Evolutionary conservation across 2,329 filamentous ascomycete species (phyloP).

Genomic region (Ascochyta viciae-villosae): DNA sequence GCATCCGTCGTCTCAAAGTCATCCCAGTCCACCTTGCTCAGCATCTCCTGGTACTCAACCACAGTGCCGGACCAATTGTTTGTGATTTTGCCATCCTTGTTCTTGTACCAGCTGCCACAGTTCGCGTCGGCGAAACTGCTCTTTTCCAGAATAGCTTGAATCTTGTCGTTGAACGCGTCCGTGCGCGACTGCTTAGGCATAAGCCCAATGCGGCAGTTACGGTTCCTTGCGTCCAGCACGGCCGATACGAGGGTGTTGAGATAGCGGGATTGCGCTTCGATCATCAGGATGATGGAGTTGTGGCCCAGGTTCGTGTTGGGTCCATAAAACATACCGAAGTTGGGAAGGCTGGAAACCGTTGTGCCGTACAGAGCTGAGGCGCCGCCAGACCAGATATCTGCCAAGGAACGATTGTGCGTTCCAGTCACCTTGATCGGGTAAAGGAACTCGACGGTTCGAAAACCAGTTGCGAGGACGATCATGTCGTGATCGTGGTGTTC

Average conservation of each 20-base stretch:
- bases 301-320: slow-evolving; percentile 64
- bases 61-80: slow-evolving; percentile 65
- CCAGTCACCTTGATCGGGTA: slow-evolving; percentile 63
- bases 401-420: slow-evolving; percentile 50
- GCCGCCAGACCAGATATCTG: slow-evolving; percentile 62
- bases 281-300: slow-evolving; percentile 68
- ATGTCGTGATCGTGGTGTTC: slow-evolving; percentile 60
- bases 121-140: slow-evolving; percentile 62
- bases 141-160: slow-evolving; percentile 55
- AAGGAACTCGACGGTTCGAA: slow-evolving; percentile 66
- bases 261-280: slow-evolving; percentile 64
- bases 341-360: slow-evolving; percentile 60
- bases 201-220: slow-evolving; percentile 53
- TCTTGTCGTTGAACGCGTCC: slow-evolving; percentile 54
- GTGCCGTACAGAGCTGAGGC: slow-evolving; percentile 61
- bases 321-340: slow-evolving; percentile 66
- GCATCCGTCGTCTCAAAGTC: slow-evolving; percentile 50
- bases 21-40: slow-evolving; percentile 53
- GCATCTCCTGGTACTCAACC: slow-evolving; percentile 61
- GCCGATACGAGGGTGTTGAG: slow-evolving; percentile 59
- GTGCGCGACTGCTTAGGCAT: slow-evolving; percentile 52
- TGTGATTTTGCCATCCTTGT: slow-evolving; percentile 60
- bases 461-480: slow-evolving; percentile 66
- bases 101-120: slow-evolving; percentile 66
- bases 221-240: slow-evolving; percentile 55